Conservation (phyloP, 2,329 filamentous ascomycete species). For the Xylaria sp. region DNA sequence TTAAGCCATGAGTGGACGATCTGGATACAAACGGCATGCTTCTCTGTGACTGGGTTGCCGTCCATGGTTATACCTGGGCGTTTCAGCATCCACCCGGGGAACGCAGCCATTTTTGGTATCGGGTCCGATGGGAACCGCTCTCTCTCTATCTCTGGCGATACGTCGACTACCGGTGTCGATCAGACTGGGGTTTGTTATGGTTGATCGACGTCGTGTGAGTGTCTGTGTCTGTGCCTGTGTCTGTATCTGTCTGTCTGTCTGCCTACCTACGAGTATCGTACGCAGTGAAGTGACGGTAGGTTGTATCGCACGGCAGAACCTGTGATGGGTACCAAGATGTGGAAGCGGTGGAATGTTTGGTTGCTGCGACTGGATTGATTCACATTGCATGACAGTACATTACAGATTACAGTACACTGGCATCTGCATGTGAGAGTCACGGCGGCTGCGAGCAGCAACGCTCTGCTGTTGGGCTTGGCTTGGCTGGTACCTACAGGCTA, state of each 20-base stretch:
- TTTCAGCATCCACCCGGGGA: conserved; percentile 6
- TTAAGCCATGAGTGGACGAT: not conserved
- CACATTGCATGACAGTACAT: not conserved
- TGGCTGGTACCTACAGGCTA: not conserved
- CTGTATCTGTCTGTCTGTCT: not conserved
- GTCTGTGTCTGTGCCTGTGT: not conserved
- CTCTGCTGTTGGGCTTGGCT: not conserved
- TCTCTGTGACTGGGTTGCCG: not conserved
- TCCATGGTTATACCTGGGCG: not conserved
- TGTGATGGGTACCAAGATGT: not conserved
- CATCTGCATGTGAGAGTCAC: conserved; percentile 3
- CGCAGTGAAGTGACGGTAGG: too few species aligned
- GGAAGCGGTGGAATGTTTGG: not conserved
- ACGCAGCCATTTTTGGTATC: not conserved
- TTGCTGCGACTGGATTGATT: not conserved
- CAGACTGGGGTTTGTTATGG: not conserved
- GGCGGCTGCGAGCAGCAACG: conserved; percentile 1
- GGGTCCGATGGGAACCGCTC: not conserved
- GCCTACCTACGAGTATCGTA: too few species aligned
- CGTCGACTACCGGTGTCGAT: not conserved
- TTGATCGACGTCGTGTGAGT: not conserved
- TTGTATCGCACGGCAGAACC: not conserved
- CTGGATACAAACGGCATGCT: not conserved
- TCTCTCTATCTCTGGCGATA: not conserved
- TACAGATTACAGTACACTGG: not conserved